phyloP scores from a whole-genome alignment of 2,329 filamentous ascomycete genomes.

The Trichoderma atroviride region DNA sequence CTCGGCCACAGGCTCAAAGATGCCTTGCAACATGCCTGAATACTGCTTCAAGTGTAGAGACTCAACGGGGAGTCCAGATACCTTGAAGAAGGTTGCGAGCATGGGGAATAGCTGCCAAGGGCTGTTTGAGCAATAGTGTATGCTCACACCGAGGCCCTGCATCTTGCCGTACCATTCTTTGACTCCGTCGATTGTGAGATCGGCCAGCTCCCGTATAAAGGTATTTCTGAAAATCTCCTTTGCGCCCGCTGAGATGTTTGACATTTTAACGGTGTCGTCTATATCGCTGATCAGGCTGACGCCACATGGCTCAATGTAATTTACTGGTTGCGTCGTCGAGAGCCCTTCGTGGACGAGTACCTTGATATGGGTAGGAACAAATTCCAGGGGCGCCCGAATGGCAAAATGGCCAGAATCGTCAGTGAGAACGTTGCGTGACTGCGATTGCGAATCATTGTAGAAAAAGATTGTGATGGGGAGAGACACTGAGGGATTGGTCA shows the following conservation, averaged over 20 bases:
- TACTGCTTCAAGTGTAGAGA: slow-evolving; percentile 97
- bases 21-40: slow-evolving; percentile 93
- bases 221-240: slow-evolving; percentile 96
- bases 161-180: slow-evolving; percentile 84
- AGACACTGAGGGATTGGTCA: slow-evolving; percentile 78
- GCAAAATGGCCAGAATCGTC: slow-evolving; percentile 89
- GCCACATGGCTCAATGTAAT: slow-evolving; percentile 74
- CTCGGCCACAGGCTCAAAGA: slow-evolving; percentile 96
- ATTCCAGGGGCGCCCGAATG: slow-evolving; percentile 78
- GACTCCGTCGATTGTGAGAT: slow-evolving; percentile 84
- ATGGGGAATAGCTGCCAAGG: slow-evolving; percentile 97
- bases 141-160: slow-evolving; percentile 76
- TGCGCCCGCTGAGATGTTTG: slow-evolving; percentile 83
- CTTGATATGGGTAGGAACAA: slow-evolving; percentile 85
- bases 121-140: slow-evolving; percentile 99
- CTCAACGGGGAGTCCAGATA: slow-evolving; percentile 78
- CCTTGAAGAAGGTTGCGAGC: slow-evolving; percentile 79
- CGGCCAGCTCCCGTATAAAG: slow-evolving; percentile 82
- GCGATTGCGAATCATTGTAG: slow-evolving; percentile 81
- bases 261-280: slow-evolving; percentile 96
- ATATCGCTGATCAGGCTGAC: slow-evolving; percentile 96
- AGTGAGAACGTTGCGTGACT: slow-evolving; percentile 81
- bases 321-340: slow-evolving; percentile 77
- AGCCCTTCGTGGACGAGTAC: slow-evolving; percentile 85
- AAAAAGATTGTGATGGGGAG: slow-evolving; percentile 90